Base-by-base conservation (phyloP, 805 yeast species). In the Nakazawaea anatomiae region DNA sequence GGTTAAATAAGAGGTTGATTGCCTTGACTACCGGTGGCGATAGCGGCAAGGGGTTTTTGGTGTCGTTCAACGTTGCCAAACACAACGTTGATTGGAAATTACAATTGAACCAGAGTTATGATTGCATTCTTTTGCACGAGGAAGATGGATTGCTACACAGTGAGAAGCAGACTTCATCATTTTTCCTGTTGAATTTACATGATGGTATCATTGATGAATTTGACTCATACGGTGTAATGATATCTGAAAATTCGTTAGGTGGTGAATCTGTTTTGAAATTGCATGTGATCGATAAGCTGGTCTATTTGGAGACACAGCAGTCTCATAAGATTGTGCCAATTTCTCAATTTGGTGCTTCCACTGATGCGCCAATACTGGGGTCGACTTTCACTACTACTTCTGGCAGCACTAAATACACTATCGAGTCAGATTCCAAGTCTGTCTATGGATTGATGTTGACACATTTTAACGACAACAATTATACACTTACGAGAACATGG, bases 61-160 rank as follows among this genome's bases (percentile, higher is more conserved):
- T 73, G 8, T 80, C 78, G 1, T 59, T 79, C 14, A 70, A 75
- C 52, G 63, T 71, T 47, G 77, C 79, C 18, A 56, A 62, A 12
- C 36, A 48, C 27, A 38, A 47, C 14, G 7, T 30, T 4, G 36
- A 42, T 2, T 27, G 46, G 46, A 25, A 11, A 4, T n/a, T 32
- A 6, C 38, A 31, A 43, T 31, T 43, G 29, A 18, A 38, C n/a
- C n/a, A 38, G n/a, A 7, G n/a, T 11, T 38, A 38, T n/a, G 40
- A 38, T 12, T 6, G 14, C 7, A 38, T 38, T 18, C 25, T 18
- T 18, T 38, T 38, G 40, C n/a, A 11, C n/a, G 40, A 38, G 7
- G 35, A 32, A 8, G 11, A 32, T 32, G 11, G 11, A 32, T 32
- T 32, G 35, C 2, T 38, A 2, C 14, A 38, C 7, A 18, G 14